Evolutionary conservation across 495 filamentous ascomycete species (phyloP), one percentile per base, ranked within the genome.

Genomic region (Aspergillus avenaceus): DNA sequence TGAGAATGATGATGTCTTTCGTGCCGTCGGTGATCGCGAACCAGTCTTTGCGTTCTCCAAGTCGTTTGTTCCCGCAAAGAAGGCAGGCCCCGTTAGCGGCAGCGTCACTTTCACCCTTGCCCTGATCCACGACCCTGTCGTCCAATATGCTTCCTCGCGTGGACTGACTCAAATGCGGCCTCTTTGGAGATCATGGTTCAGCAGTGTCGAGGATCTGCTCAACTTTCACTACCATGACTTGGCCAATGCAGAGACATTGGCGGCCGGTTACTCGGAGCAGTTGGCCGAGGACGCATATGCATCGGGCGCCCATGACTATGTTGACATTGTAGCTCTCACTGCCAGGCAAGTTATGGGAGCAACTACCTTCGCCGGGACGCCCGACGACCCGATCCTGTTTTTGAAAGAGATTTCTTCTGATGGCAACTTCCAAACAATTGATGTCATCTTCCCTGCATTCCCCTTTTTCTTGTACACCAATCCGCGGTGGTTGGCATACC

Each of bases 401-500:
- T 68, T 96, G 49, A 97, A 97, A 65, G 92, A 97, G 65, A 97
- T 97, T 47, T 95, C 89, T 2, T 93, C 88, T 2, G 88, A 96
- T 60, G 92, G 92, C 2, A 96, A 97, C 61, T 87, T 85, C 70
- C 91, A 97, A 58, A 97, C 92, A 1, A 90, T 97, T 24, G 92
- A 97, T 73, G 90, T 97, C 60, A 96, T 97, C 59, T 97, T 95
- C 77, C 92, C 92, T 0, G 77, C 90, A 1, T 96, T 91, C 66
- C 89, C 92, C 0, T 97, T 96, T 76, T 96, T 96, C 74, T 57
- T 96, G 32, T 97, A 97, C 59, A 95, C 91, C 27, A 93, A 95
- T 62, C 92, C 92, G 6, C 77, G 83, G 25, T 97, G 92, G 92
- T 71, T 95, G 54, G 90, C 87, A 6, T 95, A 96, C 62, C 73